Evolutionary conservation across 1,284 basidiomycete genomes (phyloP).

Genomic region (Microbotryomycetes sp.): DNA sequence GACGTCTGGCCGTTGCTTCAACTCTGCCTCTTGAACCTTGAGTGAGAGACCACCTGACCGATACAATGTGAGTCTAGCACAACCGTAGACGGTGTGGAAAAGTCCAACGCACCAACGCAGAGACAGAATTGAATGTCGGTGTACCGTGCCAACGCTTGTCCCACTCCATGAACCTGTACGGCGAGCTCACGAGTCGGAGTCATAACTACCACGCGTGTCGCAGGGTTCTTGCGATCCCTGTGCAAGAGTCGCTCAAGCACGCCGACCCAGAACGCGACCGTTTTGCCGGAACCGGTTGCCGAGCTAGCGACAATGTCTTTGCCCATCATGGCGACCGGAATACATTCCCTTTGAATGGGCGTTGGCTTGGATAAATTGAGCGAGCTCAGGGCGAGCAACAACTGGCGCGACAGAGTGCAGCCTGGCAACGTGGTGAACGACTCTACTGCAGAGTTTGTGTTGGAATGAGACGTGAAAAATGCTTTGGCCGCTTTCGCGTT

Average conservation of each 20-base stretch:
- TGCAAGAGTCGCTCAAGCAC: conserved; percentile 86
- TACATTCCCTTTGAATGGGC: conserved; percentile 86
- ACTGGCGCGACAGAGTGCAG: conserved; percentile 81
- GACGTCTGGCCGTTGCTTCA: conserved; percentile 81
- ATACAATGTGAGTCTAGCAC: not conserved
- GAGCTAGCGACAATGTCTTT: conserved; percentile 93
- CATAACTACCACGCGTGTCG: conserved; percentile 87
- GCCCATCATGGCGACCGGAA: conserved; percentile 84
- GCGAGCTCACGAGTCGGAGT: conserved; percentile 91
- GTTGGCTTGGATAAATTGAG: conserved; percentile 81
- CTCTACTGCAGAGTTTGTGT: conserved; percentile 9
- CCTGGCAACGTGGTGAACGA: conserved; percentile 55
- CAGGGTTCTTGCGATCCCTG: conserved; percentile 69
- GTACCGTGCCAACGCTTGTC: conserved; percentile 71
- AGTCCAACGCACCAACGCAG: conserved; percentile 62
- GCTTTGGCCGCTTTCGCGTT: conserved; percentile 67
- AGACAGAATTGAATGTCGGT: conserved; percentile 84
- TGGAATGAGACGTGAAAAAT: conserved; percentile 41
- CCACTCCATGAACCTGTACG: conserved; percentile 88
- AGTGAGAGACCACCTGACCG: conserved; percentile 74
- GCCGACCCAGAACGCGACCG: conserved; percentile 90
- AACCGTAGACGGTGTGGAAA: no score
- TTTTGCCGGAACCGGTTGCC: conserved; percentile 94
- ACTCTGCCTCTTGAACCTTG: conserved; percentile 76
- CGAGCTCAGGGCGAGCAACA: conserved; percentile 75